These are phyloP conservation scores for Boletus fagicola DNA, from an alignment of 768 basidiomycete species.

Conservation along the genomic window DNA sequence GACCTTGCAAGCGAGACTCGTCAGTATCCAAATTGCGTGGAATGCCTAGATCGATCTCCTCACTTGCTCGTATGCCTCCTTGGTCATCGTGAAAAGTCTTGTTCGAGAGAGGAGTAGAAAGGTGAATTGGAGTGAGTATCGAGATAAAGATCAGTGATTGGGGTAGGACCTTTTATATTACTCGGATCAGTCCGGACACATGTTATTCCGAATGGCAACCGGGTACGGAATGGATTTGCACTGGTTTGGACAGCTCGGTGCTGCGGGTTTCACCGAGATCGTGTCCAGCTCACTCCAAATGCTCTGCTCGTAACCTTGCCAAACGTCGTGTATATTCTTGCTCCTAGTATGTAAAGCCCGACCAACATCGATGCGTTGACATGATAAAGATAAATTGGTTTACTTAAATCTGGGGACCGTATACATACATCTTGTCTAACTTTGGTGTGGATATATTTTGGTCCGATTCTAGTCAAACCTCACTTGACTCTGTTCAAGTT, in stretches of 20 bases:
- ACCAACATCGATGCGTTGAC: not conserved
- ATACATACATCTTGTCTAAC: not conserved
- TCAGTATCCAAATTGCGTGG: not conserved
- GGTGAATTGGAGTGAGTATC: not conserved
- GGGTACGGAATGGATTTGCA: not conserved
- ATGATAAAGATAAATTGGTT: not conserved
- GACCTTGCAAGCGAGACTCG: slow-evolving; percentile 35
- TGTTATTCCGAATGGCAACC: not conserved
- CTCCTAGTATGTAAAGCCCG: too few relatives aligned
- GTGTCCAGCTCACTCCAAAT: not conserved
- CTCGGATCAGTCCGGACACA: not conserved
- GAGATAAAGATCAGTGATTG: slow-evolving; percentile 12
- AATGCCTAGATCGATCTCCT: not conserved
- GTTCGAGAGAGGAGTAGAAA: not conserved
- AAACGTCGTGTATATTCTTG: not conserved
- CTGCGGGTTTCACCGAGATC: not conserved
- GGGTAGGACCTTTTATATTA: slow-evolving; percentile 14
- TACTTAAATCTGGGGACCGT: not conserved
- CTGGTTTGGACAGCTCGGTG: slow-evolving; percentile 5
- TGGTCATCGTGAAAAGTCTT: slow-evolving; percentile 13
- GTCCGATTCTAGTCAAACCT: not conserved
- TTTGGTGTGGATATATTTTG: not conserved
- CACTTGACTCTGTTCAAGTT: too few relatives aligned
- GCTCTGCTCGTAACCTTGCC: not conserved
- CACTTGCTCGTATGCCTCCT: slow-evolving; percentile 22